phyloP scores from a whole-genome alignment of 164 flowering plant genomes.

The Annona cherimola region DNA sequence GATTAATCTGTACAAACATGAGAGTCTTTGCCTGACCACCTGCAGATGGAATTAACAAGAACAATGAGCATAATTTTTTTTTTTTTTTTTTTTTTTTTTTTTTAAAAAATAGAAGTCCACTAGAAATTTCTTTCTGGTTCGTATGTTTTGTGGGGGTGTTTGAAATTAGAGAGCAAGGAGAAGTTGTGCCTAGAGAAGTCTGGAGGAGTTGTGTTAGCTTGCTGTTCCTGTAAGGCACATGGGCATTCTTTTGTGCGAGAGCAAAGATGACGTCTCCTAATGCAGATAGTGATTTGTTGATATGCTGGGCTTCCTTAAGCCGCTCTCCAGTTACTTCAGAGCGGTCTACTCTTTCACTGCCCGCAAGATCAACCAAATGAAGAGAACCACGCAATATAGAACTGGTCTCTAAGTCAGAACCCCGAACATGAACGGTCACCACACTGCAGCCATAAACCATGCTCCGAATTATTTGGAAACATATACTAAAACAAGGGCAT shows the following conservation, averaged over 20 bases:
- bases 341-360: constrained; percentile 98
- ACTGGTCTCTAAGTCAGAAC: constrained; percentile 63
- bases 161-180: constrained; percentile 1
- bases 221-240: constrained; percentile 95
- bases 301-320: constrained; percentile 88
- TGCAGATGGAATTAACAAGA: constrained; percentile 16
- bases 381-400: constrained; percentile 74
- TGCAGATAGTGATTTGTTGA: constrained; percentile 89
- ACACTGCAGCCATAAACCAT: constrained; percentile 45
- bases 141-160: no score
- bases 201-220: constrained; percentile 97
- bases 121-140: no score
- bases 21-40: constrained; percentile 99
- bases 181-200: constrained; percentile 65
- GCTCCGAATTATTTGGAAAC: not conserved
- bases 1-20: constrained; percentile 96
- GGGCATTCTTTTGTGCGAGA: constrained; percentile 74
- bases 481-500: not conserved
- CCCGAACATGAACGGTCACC: constrained; percentile 85
- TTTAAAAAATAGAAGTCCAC: no score
- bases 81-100: no score
- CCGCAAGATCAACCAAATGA: constrained; percentile 96
- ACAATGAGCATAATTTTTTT: not conserved
- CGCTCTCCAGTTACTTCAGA: constrained; percentile 93
- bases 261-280: constrained; percentile 95